A percentile compares a stretch with the other conserved stretches of the same genome.
phyloP scores from a whole-genome alignment of 2,329 filamentous ascomycete species.

The Fusarium chuoi region DNA sequence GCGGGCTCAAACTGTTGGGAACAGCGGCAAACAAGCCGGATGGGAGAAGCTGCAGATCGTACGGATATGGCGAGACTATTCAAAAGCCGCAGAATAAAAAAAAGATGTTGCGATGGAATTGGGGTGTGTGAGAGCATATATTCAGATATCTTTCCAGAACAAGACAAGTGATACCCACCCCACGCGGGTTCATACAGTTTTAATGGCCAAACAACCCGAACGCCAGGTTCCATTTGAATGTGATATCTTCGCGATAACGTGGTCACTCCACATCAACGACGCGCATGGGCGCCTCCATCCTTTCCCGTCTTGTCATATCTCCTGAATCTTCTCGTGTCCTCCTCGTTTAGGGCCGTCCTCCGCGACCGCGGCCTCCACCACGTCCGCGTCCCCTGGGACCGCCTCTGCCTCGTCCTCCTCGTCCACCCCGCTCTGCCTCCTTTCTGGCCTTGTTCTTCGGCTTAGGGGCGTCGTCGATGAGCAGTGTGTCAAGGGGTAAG shows the following conservation, averaged over 20 bases:
- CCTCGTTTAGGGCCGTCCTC: conserved; percentile 40
- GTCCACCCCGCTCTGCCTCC: conserved; percentile 74
- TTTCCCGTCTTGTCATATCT: conserved; percentile 2
- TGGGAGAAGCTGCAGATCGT: conserved; percentile 96
- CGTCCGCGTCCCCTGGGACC: conserved; percentile 66
- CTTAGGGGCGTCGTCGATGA: conserved; percentile 97
- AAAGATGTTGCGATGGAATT: conserved; percentile 10
- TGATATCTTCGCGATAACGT: conserved; percentile 40
- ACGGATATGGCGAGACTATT: conserved; percentile 76
- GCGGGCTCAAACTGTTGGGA: conserved; percentile 80
- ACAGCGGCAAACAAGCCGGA: conserved; percentile 86
- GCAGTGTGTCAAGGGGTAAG: conserved; percentile 90
- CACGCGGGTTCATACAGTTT: conserved; percentile 44
- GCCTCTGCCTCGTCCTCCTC: conserved; percentile 62
- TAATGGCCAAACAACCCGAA: conserved; percentile 50
- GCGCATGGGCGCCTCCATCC: conserved; percentile 24
- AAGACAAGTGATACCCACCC: conserved; percentile 44
- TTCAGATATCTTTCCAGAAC: conserved; percentile 48
- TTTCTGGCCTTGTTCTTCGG: conserved; percentile 99
- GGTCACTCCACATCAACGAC: conserved; percentile 24
- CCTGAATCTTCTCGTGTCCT: not conserved
- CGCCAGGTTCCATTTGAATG: conserved; percentile 49
- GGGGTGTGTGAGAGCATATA: conserved; percentile 44
- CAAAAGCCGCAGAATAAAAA: not conserved
- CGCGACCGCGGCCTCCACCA: conserved; percentile 57